Evolutionary conservation across 768 basidiomycete species (phyloP).

Genomic region (Macrolepiota albuminosa): DNA sequence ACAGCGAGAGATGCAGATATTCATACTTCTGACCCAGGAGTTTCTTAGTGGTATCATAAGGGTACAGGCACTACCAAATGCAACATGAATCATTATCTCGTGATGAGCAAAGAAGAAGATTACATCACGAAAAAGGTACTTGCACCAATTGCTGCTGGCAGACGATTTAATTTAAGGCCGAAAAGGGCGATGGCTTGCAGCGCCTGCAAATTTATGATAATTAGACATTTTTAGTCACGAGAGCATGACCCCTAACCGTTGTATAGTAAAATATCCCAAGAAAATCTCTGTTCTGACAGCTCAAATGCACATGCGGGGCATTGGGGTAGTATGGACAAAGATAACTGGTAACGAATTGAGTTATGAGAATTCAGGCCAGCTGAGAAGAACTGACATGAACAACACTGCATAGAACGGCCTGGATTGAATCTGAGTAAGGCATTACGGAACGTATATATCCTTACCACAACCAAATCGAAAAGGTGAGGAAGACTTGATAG

Average conservation of each 20-base stretch:
- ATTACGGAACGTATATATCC: slow-evolving; percentile 11
- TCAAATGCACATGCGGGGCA: slow-evolving; percentile 17
- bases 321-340: slow-evolving; percentile 37
- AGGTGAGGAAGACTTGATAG: slow-evolving; percentile 58
- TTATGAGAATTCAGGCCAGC: not conserved
- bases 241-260: slow-evolving; percentile 23
- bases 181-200: slow-evolving; percentile 70
- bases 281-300: slow-evolving; percentile 42
- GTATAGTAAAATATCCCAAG: slow-evolving; percentile 45
- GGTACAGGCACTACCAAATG: slow-evolving; percentile 26
- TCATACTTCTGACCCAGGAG: slow-evolving; percentile 32
- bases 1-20: not conserved
- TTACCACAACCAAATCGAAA: slow-evolving; percentile 64
- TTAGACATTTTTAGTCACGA: slow-evolving; percentile 2
- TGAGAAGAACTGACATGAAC: slow-evolving; percentile 35
- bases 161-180: slow-evolving; percentile 60
- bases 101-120: slow-evolving; percentile 10
- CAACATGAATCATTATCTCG: not conserved
- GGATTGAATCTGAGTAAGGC: slow-evolving; percentile 10
- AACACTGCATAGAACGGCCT: slow-evolving; percentile 61
- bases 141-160: slow-evolving; percentile 60
- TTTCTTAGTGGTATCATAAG: slow-evolving; percentile 33
- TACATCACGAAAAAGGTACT: slow-evolving; percentile 51
- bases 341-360: slow-evolving; percentile 22
- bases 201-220: slow-evolving; percentile 21